These are phyloP conservation scores for Crithidia thermophila DNA, from an alignment of 208 protist genomes.

Conservation along the genomic window DNA sequence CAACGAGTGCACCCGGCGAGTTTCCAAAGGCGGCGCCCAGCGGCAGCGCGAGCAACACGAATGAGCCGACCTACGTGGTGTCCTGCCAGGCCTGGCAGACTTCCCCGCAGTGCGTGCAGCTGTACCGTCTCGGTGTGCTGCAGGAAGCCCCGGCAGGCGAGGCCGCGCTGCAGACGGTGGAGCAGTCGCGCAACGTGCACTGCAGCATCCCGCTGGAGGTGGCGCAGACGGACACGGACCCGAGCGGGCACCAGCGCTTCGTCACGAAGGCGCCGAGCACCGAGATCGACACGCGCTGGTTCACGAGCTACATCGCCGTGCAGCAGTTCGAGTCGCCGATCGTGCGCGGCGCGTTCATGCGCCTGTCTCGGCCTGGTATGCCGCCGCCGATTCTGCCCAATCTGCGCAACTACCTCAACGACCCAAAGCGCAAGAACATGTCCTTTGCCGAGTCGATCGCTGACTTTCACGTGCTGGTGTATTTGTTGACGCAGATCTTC, in stretches of 20 bases:
- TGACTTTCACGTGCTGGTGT: slow-evolving; percentile 93
- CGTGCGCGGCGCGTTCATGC: slow-evolving; percentile 85
- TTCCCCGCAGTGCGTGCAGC: slow-evolving; percentile 84
- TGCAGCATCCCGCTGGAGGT: slow-evolving; percentile 73
- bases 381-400: slow-evolving; percentile 74
- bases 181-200: slow-evolving; percentile 47
- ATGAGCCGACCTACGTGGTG: slow-evolving; percentile 22
- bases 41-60: not conserved
- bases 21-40: not conserved
- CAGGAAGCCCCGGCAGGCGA: slow-evolving; percentile 38
- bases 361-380: slow-evolving; percentile 80
- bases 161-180: slow-evolving; percentile 25
- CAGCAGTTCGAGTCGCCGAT: slow-evolving; percentile 80
- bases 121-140: slow-evolving; percentile 78
- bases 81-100: slow-evolving; percentile 89
- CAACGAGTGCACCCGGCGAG: slow-evolving; percentile 21
- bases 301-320: slow-evolving; percentile 89
- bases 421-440: slow-evolving; percentile 65
- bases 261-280: slow-evolving; percentile 69
- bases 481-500: slow-evolving; percentile 68
- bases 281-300: slow-evolving; percentile 85
- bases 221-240: slow-evolving; percentile 74
- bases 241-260: slow-evolving; percentile 57
- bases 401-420: slow-evolving; percentile 73
- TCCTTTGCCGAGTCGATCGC: slow-evolving; percentile 78